Evolutionary conservation across 78 protist genomes (phyloP).

Genomic region (Planoprotostelium fungivorum): DNA sequence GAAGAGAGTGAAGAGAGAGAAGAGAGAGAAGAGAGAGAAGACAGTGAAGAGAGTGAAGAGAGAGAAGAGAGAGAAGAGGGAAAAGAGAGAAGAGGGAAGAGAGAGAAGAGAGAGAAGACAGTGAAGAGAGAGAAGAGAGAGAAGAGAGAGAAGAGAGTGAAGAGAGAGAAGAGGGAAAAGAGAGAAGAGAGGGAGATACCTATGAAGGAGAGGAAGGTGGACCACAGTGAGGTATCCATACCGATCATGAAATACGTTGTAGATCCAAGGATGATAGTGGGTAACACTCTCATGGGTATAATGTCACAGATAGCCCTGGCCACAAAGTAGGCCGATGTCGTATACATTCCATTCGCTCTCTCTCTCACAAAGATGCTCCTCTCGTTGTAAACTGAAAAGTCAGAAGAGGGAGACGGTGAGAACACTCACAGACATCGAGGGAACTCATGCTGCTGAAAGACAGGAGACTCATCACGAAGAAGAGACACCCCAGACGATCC

Average conservation of each 20-base stretch:
- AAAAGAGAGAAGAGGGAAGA: slow-evolving; percentile 28
- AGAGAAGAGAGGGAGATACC: too few relatives aligned
- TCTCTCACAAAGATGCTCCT: slow-evolving; percentile 63
- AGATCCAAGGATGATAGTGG: slow-evolving; percentile 67
- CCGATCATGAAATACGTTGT: slow-evolving; percentile 79
- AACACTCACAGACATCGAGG: slow-evolving; percentile 41
- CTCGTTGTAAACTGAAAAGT: slow-evolving; percentile 32
- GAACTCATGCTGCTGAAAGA: slow-evolving; percentile 62
- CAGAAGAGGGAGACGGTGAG: background rate
- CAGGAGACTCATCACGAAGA: slow-evolving; percentile 25
- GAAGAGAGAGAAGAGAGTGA: too few relatives aligned
- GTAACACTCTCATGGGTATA: slow-evolving; percentile 75
- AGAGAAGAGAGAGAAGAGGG: too few relatives aligned
- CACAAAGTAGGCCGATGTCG: slow-evolving; percentile 54
- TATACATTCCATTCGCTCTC: slow-evolving; percentile 67
- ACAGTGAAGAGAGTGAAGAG: too few relatives aligned
- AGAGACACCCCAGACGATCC: slow-evolving; percentile 26
- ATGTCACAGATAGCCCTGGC: slow-evolving; percentile 67
- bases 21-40: too few relatives aligned
- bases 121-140: too few relatives aligned
- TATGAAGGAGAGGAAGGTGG: background rate
- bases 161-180: too few relatives aligned
- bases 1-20: slow-evolving; percentile 41
- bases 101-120: too few relatives aligned
- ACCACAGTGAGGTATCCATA: background rate